phyloP scores from a whole-genome alignment of 2,329 filamentous ascomycete genomes.

The Pseudogymnoascus sp. region DNA sequence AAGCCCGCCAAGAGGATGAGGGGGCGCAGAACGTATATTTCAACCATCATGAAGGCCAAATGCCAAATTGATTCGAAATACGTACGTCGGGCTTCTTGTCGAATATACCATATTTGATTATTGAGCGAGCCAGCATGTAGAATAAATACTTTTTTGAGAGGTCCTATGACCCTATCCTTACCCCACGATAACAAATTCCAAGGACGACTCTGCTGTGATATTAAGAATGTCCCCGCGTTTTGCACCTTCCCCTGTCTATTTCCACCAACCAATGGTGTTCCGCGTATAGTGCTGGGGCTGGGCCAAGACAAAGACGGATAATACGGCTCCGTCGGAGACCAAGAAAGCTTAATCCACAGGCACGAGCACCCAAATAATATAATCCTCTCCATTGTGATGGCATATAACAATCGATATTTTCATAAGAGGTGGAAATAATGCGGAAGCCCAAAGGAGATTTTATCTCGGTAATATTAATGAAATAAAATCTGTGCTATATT shows the following conservation, averaged over 20 bases:
- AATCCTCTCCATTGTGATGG: not conserved
- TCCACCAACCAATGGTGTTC: not conserved
- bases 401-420: not conserved
- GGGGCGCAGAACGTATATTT: not conserved
- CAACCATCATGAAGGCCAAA: not conserved
- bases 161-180: not conserved
- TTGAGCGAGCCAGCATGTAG: not conserved
- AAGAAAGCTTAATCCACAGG: not conserved
- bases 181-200: not conserved
- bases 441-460: not conserved
- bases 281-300: not conserved
- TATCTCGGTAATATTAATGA: not conserved
- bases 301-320: not conserved
- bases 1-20: not conserved
- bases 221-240: not conserved
- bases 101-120: not conserved
- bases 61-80: not conserved
- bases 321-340: not conserved
- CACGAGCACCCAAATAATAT: not conserved
- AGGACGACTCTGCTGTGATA: not conserved
- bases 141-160: not conserved
- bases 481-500: not conserved
- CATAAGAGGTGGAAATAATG: not conserved
- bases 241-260: not conserved
- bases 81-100: not conserved